Conservation (phyloP, 2,329 filamentous ascomycete species). For the Myriosclerotinia duriaeana region DNA sequence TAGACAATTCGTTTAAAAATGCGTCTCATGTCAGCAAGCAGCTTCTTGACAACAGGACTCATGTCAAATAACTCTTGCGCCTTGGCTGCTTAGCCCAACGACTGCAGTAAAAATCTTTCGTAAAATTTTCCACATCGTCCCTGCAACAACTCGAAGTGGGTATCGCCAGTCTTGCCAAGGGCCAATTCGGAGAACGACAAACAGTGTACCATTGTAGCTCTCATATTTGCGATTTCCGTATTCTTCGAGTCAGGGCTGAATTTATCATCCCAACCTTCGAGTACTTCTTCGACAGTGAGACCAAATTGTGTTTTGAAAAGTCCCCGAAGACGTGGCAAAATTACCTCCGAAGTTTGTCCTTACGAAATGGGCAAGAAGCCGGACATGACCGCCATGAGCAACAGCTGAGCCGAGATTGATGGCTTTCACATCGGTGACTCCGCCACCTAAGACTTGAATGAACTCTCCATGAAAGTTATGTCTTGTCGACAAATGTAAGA, state of each 20-base stretch:
- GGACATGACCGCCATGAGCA: background rate
- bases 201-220: conserved; percentile 1
- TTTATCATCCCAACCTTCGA: background rate
- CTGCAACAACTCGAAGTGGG: background rate
- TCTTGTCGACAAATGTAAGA: background rate
- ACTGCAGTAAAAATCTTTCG: background rate
- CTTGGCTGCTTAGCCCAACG: background rate
- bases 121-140: background rate
- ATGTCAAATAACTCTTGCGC: background rate
- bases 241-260: background rate
- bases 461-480: background rate
- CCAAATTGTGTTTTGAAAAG: background rate
- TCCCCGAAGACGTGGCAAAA: background rate
- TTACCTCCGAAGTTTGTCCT: background rate
- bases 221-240: background rate
- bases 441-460: background rate
- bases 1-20: background rate
- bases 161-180: background rate
- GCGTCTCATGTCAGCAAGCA: background rate
- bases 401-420: background rate
- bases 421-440: background rate
- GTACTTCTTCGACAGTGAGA: background rate
- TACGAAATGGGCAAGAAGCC: background rate
- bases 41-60: fast-evolving
- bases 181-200: background rate